phyloP scores from a whole-genome alignment of 2,329 filamentous ascomycete genomes.

The Magnaporthales sp. region DNA sequence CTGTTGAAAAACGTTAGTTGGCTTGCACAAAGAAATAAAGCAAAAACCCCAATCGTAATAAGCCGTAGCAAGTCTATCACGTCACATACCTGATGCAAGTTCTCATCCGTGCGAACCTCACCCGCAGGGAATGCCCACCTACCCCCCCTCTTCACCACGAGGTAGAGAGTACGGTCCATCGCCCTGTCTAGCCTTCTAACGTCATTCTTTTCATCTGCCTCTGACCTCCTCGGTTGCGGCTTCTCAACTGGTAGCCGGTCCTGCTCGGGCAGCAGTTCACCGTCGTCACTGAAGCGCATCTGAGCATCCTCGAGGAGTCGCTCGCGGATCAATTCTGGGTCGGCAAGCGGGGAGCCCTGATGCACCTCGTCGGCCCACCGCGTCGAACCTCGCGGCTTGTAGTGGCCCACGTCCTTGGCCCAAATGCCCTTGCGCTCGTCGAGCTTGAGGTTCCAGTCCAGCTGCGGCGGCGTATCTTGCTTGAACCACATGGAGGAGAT shows the following conservation, averaged over 20 bases:
- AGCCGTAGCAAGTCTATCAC: constrained; percentile 10
- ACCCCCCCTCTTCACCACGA: constrained; percentile 63
- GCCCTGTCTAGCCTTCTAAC: constrained; percentile 68
- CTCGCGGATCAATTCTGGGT: constrained; percentile 56
- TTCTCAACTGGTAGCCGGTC: constrained; percentile 60
- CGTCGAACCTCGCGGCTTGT: constrained; percentile 48
- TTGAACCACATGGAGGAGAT: constrained; percentile 93
- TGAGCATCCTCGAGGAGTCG: constrained; percentile 70
- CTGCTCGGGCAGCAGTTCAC: constrained; percentile 47
- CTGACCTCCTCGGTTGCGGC: constrained; percentile 61
- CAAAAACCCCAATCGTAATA: not conserved
- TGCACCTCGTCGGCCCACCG: constrained; percentile 90
- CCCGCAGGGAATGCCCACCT: constrained; percentile 78
- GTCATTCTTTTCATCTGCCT: constrained; percentile 67
- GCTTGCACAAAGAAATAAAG: not conserved
- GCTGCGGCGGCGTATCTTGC: constrained; percentile 70
- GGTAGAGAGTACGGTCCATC: constrained; percentile 75
- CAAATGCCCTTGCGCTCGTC: constrained; percentile 63
- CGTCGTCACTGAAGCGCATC: constrained; percentile 48
- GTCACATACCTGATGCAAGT: constrained; percentile 66
- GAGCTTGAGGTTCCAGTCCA: constrained; percentile 87
- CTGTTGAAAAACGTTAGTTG: constrained; percentile 35
- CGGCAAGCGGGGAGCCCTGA: constrained; percentile 60
- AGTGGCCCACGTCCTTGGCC: constrained; percentile 76
- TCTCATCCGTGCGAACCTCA: constrained; percentile 60